Conservation (phyloP, 2,329 filamentous ascomycete genomes). For the Epicoccum sorghinum region DNA sequence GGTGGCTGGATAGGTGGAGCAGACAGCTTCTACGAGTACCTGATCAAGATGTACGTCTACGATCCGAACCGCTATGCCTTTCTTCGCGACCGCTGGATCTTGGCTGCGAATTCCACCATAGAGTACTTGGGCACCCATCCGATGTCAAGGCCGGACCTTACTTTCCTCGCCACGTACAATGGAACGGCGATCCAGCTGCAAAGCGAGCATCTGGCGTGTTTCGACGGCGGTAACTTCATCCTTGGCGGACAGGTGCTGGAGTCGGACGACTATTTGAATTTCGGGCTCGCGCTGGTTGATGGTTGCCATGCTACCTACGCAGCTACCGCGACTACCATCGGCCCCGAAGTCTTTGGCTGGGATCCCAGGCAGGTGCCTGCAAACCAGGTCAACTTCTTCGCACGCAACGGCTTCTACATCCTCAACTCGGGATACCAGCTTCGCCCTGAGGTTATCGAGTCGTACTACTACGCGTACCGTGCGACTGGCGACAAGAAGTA, state of each 20-base stretch:
- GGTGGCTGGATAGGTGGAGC: constrained; percentile 80
- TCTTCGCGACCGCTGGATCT: constrained; percentile 76
- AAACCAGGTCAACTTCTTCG: constrained; percentile 64
- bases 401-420: constrained; percentile 74
- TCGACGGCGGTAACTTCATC: constrained; percentile 84
- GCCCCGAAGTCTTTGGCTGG: constrained; percentile 67
- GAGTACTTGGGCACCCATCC: constrained; percentile 73
- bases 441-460: constrained; percentile 82
- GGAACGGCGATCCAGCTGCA: constrained; percentile 49
- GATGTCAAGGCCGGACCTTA: constrained; percentile 68
- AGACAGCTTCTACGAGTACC: constrained; percentile 87
- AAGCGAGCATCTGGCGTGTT: constrained; percentile 70
- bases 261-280: constrained; percentile 70
- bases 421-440: constrained; percentile 67
- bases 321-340: constrained; percentile 72
- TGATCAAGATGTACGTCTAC: constrained; percentile 91
- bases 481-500: constrained; percentile 77
- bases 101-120: constrained; percentile 78
- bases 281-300: constrained; percentile 73
- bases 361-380: constrained; percentile 40
- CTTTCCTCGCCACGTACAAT: constrained; percentile 69
- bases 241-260: constrained; percentile 75
- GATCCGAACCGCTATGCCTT: constrained; percentile 66
- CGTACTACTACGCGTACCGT: constrained; percentile 85
- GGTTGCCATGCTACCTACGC: constrained; percentile 78